Evolutionary conservation across 2,329 filamentous ascomycete species (phyloP).

Genomic region (Fusarium agapanthi): DNA sequence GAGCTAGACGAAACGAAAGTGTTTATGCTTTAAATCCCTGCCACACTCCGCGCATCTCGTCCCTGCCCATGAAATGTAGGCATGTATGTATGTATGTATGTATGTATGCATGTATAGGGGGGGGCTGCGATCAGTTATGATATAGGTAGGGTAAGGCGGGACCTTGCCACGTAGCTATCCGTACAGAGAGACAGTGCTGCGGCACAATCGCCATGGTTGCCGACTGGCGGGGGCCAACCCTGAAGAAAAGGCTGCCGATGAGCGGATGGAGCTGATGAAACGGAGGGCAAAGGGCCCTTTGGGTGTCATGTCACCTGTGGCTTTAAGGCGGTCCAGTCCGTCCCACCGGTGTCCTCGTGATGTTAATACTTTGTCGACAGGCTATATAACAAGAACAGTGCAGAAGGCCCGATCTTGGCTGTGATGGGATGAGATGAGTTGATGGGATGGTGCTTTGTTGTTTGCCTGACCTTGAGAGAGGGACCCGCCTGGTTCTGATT

Average conservation of each 20-base stretch:
- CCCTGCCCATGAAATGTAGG: constrained; percentile 17
- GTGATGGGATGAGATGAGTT: not conserved
- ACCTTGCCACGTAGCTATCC: constrained; percentile 34
- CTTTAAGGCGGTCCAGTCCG: constrained; percentile 14
- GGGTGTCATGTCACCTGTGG: constrained; percentile 13
- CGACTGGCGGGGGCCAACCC: constrained; percentile 27
- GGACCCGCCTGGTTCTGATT: constrained; percentile 17
- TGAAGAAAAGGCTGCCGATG: not conserved
- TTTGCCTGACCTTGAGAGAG: constrained; percentile 1
- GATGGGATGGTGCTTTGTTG: not conserved
- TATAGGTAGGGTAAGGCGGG: constrained; percentile 29
- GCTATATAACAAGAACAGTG: constrained; percentile 13
- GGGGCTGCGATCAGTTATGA: constrained; percentile 21
- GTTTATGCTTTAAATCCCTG: constrained; percentile 31
- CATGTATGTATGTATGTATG: not conserved
- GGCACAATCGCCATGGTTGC: constrained; percentile 24
- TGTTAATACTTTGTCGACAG: constrained; percentile 17
- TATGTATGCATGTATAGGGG: not conserved
- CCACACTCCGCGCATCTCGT: constrained; percentile 19
- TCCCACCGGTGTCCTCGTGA: constrained; percentile 15
- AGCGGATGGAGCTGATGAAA: constrained; percentile 34
- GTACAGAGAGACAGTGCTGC: not conserved
- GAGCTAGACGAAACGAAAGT: constrained; percentile 33
- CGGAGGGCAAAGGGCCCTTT: constrained; percentile 3
- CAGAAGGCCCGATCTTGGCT: constrained; percentile 27